Base-by-base conservation (phyloP, 805 yeast species). In the Lipomyces japonicus region DNA sequence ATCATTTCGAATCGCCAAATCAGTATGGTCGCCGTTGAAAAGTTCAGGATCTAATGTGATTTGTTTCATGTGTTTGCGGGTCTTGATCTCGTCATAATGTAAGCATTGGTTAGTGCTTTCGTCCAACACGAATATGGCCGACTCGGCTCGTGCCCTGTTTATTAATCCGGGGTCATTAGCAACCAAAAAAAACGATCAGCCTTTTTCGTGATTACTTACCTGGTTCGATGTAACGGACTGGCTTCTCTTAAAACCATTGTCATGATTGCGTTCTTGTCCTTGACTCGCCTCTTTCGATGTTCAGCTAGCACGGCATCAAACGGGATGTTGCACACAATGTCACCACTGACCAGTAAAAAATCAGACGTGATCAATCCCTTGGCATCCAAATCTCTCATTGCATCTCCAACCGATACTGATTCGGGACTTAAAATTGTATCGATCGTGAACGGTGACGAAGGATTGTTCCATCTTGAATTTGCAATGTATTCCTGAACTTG, bases 241-340 rank as follows among this genome's bases (percentile, higher is more conserved):
- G 96, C 95, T 61, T 84, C 84, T 26, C 95, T 79, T 54, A 90
- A 73, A 38, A 93, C 93, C 95, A 91, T 90, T 16, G 97, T 93
- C 65, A 87, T 84, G 58, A 93, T 89, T 61, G 91, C 91, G 66
- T 93, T 95, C 69, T 82, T 86, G 69, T 93, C 98, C 40, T 63
- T 60, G 28, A 77, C 75, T 60, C 81, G 85, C 60, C 86, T 81
- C 53, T 76, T 76, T 57, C 79, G 78, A 66, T 93, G 98, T 46
- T 79, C 79, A 21, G 79, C 79, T 70, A 88, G 71, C 32, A 84
- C 86, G 60, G 82, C 79, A 41, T 76, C 77, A 55, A 91, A 80
- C 62, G 89, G 93, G 50, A 93, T 76, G 63, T 93, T 93, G 37
- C 96, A 84, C n/a, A 93, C 87, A 18, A 91, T 95, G 66, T 93